Base-by-base conservation (phyloP, 2,329 filamentous ascomycete genomes). In the Endoconidiophora polonica region DNA sequence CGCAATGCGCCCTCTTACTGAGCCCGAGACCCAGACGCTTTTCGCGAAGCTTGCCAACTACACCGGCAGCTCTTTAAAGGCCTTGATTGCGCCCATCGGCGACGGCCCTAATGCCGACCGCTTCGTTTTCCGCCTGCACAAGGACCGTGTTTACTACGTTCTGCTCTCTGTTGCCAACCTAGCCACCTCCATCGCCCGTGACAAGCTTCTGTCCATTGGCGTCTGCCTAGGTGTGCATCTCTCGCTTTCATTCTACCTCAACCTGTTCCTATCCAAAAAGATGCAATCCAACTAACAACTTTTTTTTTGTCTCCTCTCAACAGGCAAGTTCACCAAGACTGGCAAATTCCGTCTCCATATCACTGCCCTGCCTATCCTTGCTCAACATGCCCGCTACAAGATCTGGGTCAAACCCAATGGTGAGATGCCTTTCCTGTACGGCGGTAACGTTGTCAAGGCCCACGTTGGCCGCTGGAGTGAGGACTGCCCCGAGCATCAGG, bases 401-500 rank as follows among this genome's bases (percentile, higher is more conserved):
- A 80, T 96, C 58, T 96, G 88, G 87, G 81, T 98, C 57, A 93
- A 93, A 67, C 76, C 81, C 53, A 96, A 96, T 66, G 91, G 91
- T 57, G 88, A 93, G 61, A 94, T 95, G 87, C 90, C 91, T 1
- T 96, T 94, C 64, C 68, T 98, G 44, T 98, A 96, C 66, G 91
- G 91, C 48, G 85, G 86, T 52, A 88, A 96, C 65, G 73, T 94
- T 48, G 77, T 93, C 57, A 75, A 75, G 62, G 72, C 72, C 6
- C 72, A 75, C 59, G 76, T 91, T 16, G 86, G 86, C 18, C 70
- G 87, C 54, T 90, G 84, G 80, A 84, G 79, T 39, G 87, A 94
- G 60, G 90, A 96, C 68, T 88, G 83, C 59, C 88, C 90, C 0
- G 87, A 94, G 66, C 88, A 96, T 66, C 81, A 87, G 59, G 91